Percentiles rank a stretch among this genome's conserved stretches.
phyloP scores from a whole-genome alignment of 768 basidiomycete species.

The Leccinum subtestaceum region DNA sequence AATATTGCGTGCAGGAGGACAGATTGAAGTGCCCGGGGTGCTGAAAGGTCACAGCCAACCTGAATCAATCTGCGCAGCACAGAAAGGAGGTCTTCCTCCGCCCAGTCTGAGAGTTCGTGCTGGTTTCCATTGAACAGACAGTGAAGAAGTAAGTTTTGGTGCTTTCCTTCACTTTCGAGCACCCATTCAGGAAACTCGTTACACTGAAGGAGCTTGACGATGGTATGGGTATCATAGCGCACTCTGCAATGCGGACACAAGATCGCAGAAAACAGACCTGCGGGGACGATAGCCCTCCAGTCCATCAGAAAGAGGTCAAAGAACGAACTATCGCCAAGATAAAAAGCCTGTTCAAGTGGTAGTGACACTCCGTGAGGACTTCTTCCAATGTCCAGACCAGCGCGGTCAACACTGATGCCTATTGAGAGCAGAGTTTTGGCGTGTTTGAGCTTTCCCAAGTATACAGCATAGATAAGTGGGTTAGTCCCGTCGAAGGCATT shows the following conservation, averaged over 20 bases:
- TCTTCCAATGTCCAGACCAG: background rate
- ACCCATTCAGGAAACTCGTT: constrained; percentile 2
- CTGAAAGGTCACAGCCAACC: background rate
- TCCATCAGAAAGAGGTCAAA: background rate
- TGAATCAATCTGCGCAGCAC: background rate
- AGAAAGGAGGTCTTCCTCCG: background rate
- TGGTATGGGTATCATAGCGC: background rate
- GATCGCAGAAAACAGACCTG: background rate
- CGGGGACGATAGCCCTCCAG: background rate
- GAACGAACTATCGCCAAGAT: background rate
- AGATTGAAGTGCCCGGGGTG: background rate
- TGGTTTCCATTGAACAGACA: background rate
- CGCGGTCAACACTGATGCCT: background rate
- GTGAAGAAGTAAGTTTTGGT: background rate
- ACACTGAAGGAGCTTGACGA: background rate
- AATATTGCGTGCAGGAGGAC: background rate
- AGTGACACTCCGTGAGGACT: background rate
- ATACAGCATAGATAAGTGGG: background rate
- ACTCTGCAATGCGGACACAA: background rate
- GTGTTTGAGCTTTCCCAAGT: background rate
- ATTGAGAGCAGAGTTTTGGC: background rate
- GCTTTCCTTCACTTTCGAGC: background rate
- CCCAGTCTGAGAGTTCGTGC: background rate
- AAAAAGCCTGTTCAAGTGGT: constrained; percentile 1
- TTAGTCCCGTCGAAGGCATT: background rate